phyloP scores from a whole-genome alignment of 129 eudicot species.

The Logfia minima region DNA sequence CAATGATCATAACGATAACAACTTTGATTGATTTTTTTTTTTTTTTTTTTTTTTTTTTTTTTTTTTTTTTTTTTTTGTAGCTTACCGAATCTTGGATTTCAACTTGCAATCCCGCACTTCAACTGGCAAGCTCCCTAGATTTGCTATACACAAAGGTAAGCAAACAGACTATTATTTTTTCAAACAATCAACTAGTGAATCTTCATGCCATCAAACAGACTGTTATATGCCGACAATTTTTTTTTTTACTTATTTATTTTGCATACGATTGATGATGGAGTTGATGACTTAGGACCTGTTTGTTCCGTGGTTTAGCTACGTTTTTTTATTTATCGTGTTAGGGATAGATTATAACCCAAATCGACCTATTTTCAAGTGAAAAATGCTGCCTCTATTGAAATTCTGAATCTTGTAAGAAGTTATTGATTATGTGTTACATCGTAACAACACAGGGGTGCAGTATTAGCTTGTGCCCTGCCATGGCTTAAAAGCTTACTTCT shows the following conservation, averaged over 20 bases:
- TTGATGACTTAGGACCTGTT: conserved; percentile 25
- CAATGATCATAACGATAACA: neutral
- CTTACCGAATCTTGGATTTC: conserved; percentile 74
- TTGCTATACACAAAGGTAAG: conserved; percentile 77
- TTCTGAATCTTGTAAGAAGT: too few relatives aligned
- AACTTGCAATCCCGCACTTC: conserved; percentile 46
- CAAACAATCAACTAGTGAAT: neutral
- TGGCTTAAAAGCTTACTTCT: too few relatives aligned
- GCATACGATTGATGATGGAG: conserved; percentile 58
- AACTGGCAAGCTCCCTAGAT: conserved; percentile 67
- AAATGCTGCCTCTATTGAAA: too few relatives aligned
- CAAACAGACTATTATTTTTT: neutral
- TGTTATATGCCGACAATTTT: too few relatives aligned
- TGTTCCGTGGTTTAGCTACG: too few relatives aligned
- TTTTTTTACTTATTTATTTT: neutral
- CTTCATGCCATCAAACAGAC: neutral
- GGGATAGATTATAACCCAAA: too few relatives aligned
- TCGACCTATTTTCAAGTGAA: too few relatives aligned
- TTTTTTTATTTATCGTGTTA: too few relatives aligned
- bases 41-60: neutral
- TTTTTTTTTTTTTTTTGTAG: conserved; percentile 31
- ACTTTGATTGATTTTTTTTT: neutral
- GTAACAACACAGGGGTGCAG: too few relatives aligned
- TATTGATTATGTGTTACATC: too few relatives aligned
- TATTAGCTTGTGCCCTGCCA: too few relatives aligned